Base-by-base conservation (phyloP, 495 filamentous ascomycete genomes). In the Tuber magnatum region DNA sequence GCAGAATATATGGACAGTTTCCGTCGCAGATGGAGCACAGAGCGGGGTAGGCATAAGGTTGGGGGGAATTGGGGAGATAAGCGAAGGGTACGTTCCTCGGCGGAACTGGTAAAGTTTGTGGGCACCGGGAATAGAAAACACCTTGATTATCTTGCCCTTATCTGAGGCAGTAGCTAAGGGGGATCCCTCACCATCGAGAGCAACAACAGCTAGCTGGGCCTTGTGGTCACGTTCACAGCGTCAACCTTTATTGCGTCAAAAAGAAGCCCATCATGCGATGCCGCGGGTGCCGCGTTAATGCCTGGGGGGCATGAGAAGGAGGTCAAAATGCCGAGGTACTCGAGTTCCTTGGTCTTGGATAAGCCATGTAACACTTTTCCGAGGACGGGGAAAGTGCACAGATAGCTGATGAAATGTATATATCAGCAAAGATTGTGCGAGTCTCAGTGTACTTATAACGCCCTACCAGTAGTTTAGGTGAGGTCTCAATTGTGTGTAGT, bases 41-140 rank as follows among this genome's bases (percentile, higher is more conserved):
- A 99, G 90, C 4, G 98, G 87, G 10, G 94, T 95, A 6, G 93
- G 96, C 44, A 91, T 94, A n/a, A 93, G 88, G 83, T 99, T 99
- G 86, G 98, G 98, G n/a, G 93, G 95, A 95, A 99, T 97, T 89
- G 93, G 96, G 84, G 92, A 97, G 75, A 99, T 98, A 35, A 91
- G 90, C 5, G 93, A 92, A 0, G 95, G 95, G 84, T 97, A 97
- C 14, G 94, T 96, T 40, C 95, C 95, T 77, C 95, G 88, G 73
- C 95, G 90, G 83, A 99, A 99, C 81, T 99, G 94, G 80, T 91
- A 97, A 28, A 99, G 88, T 82, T 97, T 99, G 78, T 93, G 90
- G 9, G 92, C 94, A 74, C 90, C 87, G 6, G 95, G 96, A 7
- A 99, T 87, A 0, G 92, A 91, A 84, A 98, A 98, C 56, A 99